Conservation (phyloP, 371 early-diverging fungal species). For the Mucor racemosus region DNA sequence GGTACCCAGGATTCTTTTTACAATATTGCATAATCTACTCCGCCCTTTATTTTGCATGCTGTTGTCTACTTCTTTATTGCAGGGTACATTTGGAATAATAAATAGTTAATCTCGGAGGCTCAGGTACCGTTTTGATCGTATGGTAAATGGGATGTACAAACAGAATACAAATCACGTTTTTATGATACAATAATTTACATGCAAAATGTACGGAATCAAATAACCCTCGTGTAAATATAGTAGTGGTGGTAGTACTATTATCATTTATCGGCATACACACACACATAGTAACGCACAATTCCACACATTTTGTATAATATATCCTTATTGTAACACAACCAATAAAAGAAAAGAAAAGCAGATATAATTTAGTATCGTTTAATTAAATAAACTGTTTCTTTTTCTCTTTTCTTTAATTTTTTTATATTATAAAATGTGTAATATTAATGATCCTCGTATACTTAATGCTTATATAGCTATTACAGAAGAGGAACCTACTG, state of each 20-base stretch:
- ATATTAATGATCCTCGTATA: slow-evolving; percentile 71
- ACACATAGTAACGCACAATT: not conserved
- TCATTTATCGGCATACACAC: not conserved
- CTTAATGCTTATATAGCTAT: slow-evolving; percentile 66
- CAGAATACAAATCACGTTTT: not conserved
- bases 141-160: not conserved
- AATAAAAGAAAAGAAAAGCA: not conserved
- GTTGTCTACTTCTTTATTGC: not conserved
- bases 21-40: not conserved
- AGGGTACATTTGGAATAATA: not conserved
- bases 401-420: slow-evolving; percentile 9
- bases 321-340: not conserved
- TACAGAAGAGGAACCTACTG: slow-evolving; percentile 53
- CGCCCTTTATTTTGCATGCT: not conserved
- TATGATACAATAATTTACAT: not conserved
- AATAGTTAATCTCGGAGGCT: not conserved
- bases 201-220: not conserved
- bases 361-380: not conserved
- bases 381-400: not conserved
- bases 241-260: not conserved
- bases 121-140: not conserved
- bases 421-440: slow-evolving; percentile 52
- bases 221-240: not conserved
- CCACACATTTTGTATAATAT: not conserved
- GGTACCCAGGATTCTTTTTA: too few relatives aligned